Percentiles rank a stretch among this genome's conserved stretches.
phyloP scores from a whole-genome alignment of 805 yeast species.

The Teunomyces barrocoloradensis region DNA sequence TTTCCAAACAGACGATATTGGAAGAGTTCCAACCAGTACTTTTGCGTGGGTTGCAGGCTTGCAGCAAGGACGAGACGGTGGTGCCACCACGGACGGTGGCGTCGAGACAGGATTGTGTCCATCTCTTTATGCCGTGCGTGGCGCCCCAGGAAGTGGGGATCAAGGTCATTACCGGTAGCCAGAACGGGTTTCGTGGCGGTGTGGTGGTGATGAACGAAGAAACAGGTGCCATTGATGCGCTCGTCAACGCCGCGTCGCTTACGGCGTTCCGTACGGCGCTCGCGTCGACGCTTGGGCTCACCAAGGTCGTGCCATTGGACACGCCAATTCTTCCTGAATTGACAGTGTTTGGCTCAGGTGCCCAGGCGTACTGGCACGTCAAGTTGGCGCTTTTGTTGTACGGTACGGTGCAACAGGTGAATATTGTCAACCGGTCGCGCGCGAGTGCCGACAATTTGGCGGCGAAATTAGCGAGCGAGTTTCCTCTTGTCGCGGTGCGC shows the following conservation, averaged over 20 bases:
- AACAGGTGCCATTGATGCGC: constrained; percentile 51
- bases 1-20: constrained; percentile 24
- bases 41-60: constrained; percentile 27
- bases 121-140: constrained; percentile 66
- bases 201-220: constrained; percentile 49
- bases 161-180: constrained; percentile 58
- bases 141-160: constrained; percentile 53
- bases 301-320: constrained; percentile 23
- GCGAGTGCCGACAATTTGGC: constrained; percentile 37
- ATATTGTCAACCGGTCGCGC: constrained; percentile 44
- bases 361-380: constrained; percentile 65
- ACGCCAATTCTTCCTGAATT: constrained; percentile 26
- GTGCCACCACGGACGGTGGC: constrained; percentile 1
- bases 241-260: constrained; percentile 54
- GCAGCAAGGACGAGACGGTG: background rate
- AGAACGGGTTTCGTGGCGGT: constrained; percentile 56
- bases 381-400: constrained; percentile 42
- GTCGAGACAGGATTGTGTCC: constrained; percentile 22
- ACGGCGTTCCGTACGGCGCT: constrained; percentile 71
- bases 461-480: constrained; percentile 22
- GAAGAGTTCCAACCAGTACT: constrained; percentile 36
- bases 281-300: constrained; percentile 49
- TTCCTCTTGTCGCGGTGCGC: constrained; percentile 17
- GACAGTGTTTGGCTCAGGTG: constrained; percentile 58
- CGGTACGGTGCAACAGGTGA: constrained; percentile 37